Evolutionary conservation across 2,329 filamentous ascomycete species (phyloP).

Genomic region (Calonectria ilicicola): DNA sequence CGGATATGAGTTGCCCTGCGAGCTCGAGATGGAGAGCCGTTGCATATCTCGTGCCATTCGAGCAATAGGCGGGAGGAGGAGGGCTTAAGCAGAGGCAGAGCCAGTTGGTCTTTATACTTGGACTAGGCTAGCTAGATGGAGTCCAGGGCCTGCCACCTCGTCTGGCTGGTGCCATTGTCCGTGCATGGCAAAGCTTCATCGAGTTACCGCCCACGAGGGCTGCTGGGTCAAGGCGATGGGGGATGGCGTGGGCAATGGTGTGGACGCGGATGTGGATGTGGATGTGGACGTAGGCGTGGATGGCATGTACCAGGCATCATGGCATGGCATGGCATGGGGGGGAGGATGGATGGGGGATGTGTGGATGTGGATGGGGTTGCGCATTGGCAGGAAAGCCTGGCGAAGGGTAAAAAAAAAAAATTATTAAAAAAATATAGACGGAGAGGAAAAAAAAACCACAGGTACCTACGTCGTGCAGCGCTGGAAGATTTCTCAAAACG

Average conservation of each 20-base stretch:
- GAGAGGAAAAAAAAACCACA: background rate
- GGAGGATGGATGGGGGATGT: slow-evolving; percentile 8
- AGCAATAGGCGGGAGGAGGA: slow-evolving; percentile 47
- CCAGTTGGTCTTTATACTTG: slow-evolving; percentile 54
- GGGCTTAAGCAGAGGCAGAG: slow-evolving; percentile 48
- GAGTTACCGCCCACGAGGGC: slow-evolving; percentile 32
- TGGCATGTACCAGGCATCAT: slow-evolving; percentile 22
- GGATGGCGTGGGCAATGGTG: slow-evolving; percentile 23
- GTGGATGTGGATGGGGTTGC: slow-evolving; percentile 21
- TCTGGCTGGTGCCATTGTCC: slow-evolving; percentile 9
- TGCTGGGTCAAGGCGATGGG: slow-evolving; percentile 20
- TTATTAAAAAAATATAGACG: background rate
- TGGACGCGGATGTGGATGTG: slow-evolving; percentile 18
- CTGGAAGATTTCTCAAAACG: slow-evolving; percentile 5
- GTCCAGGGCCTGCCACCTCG: slow-evolving; percentile 21
- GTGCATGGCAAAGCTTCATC: slow-evolving; percentile 28
- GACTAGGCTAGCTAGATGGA: slow-evolving; percentile 38
- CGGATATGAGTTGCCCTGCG: slow-evolving; percentile 47
- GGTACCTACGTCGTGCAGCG: slow-evolving; percentile 2
- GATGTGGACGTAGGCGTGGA: slow-evolving; percentile 6
- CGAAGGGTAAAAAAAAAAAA: background rate
- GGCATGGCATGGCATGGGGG: slow-evolving; percentile 19
- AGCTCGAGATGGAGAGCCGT: slow-evolving; percentile 52
- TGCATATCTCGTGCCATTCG: slow-evolving; percentile 58
- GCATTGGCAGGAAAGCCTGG: slow-evolving; percentile 3